Base-by-base conservation (phyloP, 345 rosid species). In the Populus tremula region DNA sequence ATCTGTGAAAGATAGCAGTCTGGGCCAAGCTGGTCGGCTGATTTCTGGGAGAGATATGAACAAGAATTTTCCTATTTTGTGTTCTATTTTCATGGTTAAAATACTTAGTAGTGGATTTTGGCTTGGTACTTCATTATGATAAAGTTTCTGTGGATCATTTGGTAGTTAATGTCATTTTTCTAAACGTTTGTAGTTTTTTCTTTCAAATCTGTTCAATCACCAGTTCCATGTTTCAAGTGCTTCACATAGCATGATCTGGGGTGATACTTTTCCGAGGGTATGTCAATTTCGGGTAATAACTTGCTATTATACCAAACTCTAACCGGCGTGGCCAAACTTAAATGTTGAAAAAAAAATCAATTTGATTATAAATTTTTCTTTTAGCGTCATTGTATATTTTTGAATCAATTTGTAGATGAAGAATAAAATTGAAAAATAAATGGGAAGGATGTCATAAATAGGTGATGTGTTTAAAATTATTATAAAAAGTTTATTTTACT, bases 1-100 rank as follows among this genome's bases (percentile, higher is more conserved):
- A 91, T 43, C 87, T 92, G 78, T 89, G 88, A 92, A 70, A 18
- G 54, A 17, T 20, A 45, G 7, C 0, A 18, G 20, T 31, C 23
- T 38, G 47, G 27, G 14, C 63, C 10, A 50, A 64, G n/a, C 7
- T 23, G 56, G 29, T 54, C 43, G 49, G 23, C 14, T 35, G 23
- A 38, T 72, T 71, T 78, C 5, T 43, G 27, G 71, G 71, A 36
- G 43, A 20, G 4, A 39, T 66, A 56, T n/a, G 65, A 68, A 49
- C 45, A 69, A 53, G 56, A 2, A 29, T 39, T 70, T 72, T 72
- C 12, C 11, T 11, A 31, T 76, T 9, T 16, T 17, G 69, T 20
- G n/a, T 25, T 59, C 8, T 35, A 6, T 21, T 75, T 66, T 38
- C 14, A 25, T 53, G 49, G 72, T 72, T 36, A 39, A 62, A 69